These are phyloP conservation scores for Solanum clarkiae DNA, from an alignment of 257 asterid species.

Conservation along the genomic window DNA sequence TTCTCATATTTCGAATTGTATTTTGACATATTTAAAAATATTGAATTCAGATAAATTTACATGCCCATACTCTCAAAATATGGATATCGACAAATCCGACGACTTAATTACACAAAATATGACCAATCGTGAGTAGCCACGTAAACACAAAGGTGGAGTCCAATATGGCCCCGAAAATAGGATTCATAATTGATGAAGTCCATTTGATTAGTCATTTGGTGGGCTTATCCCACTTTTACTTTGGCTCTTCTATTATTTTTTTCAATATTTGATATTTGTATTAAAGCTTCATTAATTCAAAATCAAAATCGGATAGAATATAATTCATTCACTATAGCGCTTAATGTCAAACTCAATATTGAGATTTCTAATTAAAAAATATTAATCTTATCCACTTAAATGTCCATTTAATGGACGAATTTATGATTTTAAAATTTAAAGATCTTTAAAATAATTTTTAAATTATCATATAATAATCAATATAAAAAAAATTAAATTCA, in stretches of 20 bases:
- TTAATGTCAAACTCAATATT: accelerated
- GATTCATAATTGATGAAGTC: background rate
- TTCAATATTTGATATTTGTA: accelerated
- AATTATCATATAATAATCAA: no score
- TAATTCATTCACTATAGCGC: no score
- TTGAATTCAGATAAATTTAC: background rate
- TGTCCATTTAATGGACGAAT: background rate
- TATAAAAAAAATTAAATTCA: no score
- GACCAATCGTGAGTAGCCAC: background rate
- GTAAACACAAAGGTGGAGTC: background rate
- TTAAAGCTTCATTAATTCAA: no score
- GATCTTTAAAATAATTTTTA: no score
- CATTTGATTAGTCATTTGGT: conserved; percentile 16
- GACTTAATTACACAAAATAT: background rate
- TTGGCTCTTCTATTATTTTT: background rate
- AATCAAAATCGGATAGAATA: no score
- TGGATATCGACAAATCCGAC: no score
- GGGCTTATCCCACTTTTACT: background rate
- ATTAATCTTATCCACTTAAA: no score
- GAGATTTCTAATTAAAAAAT: no score
- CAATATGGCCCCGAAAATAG: background rate
- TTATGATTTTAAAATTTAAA: background rate
- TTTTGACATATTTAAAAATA: background rate
- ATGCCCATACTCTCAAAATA: no score
- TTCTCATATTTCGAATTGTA: no score